Evolutionary conservation across 257 asterid genomes (phyloP).

Genomic region (Solanum sitiens): DNA sequence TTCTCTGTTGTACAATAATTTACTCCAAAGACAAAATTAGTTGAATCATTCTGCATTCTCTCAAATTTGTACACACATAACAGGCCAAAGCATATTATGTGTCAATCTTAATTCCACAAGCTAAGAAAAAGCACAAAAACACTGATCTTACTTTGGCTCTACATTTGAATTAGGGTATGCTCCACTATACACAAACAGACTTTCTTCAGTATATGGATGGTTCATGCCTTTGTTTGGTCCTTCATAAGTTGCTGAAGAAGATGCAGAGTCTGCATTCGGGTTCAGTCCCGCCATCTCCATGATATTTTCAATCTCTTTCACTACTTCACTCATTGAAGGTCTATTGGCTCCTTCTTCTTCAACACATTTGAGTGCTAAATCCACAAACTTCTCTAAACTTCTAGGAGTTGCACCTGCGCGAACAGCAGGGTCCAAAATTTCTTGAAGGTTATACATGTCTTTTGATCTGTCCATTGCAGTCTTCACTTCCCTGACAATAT

Average conservation of each 20-base stretch:
- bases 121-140: not conserved
- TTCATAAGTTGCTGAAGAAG: slow-evolving; percentile 64
- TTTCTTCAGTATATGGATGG: slow-evolving; percentile 70
- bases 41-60: not conserved
- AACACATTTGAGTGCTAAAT: slow-evolving; percentile 60
- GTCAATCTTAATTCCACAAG: not conserved
- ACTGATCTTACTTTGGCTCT: slow-evolving; percentile 36
- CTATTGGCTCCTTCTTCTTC: slow-evolving; percentile 41
- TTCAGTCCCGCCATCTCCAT: slow-evolving; percentile 73
- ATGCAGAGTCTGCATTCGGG: slow-evolving; percentile 67
- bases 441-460: slow-evolving; percentile 52
- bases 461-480: slow-evolving; percentile 49
- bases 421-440: slow-evolving; percentile 57
- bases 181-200: slow-evolving; percentile 52
- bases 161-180: slow-evolving; percentile 24
- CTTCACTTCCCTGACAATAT: slow-evolving; percentile 64
- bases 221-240: slow-evolving; percentile 29
- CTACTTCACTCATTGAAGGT: slow-evolving; percentile 80
- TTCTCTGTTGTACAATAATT: not conserved
- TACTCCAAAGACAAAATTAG: not conserved
- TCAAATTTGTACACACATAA: not conserved
- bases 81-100: not conserved
- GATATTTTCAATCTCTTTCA: slow-evolving; percentile 61
- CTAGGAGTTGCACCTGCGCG: slow-evolving; percentile 28
- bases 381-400: slow-evolving; percentile 62